Conservation (phyloP, 768 basidiomycete species). For the Termitomyces sp. region DNA sequence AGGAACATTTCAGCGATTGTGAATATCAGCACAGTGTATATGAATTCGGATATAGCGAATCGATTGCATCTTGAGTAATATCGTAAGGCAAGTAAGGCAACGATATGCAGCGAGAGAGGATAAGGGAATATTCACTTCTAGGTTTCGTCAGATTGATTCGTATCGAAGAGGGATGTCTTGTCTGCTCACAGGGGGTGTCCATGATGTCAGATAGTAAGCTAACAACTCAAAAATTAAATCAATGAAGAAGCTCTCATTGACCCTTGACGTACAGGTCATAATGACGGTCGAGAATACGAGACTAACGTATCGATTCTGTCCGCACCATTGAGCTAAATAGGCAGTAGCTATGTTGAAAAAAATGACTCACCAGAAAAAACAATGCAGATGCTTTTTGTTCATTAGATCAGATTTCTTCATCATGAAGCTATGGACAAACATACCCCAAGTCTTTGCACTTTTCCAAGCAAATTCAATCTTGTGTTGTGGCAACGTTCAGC, state of each 20-base stretch:
- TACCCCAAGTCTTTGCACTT: slow-evolving; percentile 10
- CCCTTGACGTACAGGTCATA: slow-evolving; percentile 14
- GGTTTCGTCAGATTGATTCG: not conserved
- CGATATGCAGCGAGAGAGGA: not conserved
- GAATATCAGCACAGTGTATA: slow-evolving; percentile 17
- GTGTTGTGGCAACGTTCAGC: not conserved
- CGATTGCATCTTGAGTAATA: slow-evolving; percentile 15
- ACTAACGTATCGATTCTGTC: slow-evolving; percentile 21
- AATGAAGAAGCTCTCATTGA: not conserved
- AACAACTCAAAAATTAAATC: not conserved
- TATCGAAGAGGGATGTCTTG: not conserved
- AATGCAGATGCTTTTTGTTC: slow-evolving; percentile 8
- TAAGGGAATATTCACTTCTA: slow-evolving; percentile 9
- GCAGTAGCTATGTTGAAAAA: slow-evolving; percentile 1
- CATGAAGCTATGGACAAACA: not conserved
- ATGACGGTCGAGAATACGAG: slow-evolving; percentile 13
- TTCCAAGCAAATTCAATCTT: slow-evolving; percentile 21
- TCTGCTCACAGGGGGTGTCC: slow-evolving; percentile 9
- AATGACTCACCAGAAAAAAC: slow-evolving; percentile 17
- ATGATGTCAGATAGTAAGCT: slow-evolving; percentile 17
- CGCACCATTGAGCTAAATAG: slow-evolving; percentile 5
- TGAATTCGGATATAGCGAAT: slow-evolving; percentile 17
- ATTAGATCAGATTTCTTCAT: not conserved
- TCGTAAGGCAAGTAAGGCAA: not conserved
- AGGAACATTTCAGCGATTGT: slow-evolving; percentile 20